phyloP scores from a whole-genome alignment of 1,284 basidiomycete genomes.

The Puccinia coronata region DNA sequence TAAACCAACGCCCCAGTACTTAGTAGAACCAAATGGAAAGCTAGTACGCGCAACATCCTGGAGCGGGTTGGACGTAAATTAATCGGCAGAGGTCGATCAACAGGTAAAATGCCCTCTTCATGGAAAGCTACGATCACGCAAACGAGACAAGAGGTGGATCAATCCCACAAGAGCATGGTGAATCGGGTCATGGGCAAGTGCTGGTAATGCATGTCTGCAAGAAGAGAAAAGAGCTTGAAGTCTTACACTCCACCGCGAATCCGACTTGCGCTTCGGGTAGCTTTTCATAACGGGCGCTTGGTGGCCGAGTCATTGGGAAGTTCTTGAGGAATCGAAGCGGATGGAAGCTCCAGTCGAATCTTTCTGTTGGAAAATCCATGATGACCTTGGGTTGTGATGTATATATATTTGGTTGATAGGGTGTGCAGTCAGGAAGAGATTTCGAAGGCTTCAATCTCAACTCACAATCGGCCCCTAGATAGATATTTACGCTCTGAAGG shows the following conservation, averaged over 20 bases:
- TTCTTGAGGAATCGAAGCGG: neutral
- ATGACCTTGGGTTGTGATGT: too few species aligned
- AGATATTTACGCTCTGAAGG: too few species aligned
- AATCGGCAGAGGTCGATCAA: neutral
- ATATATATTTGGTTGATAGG: neutral
- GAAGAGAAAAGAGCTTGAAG: neutral
- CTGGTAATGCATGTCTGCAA: neutral
- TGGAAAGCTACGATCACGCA: neutral
- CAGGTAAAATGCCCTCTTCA: neutral
- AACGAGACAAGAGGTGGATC: neutral
- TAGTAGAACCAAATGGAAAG: neutral
- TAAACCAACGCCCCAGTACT: neutral
- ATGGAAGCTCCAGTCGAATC: neutral
- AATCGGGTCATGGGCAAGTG: neutral
- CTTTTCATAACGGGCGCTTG: neutral
- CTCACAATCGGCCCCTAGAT: too few species aligned
- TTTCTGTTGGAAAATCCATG: neutral
- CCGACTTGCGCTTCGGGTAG: neutral
- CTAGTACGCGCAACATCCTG: neutral
- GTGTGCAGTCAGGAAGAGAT: neutral
- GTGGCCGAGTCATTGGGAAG: neutral
- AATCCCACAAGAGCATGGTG: neutral
- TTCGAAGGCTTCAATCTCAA: neutral
- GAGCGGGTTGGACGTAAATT: neutral
- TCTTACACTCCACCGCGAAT: neutral